A percentile compares a stretch with the other conserved stretches of the same genome.
These are phyloP conservation scores for Euphrasia confusa DNA, from an alignment of 257 asterid genomes.

Conservation along the genomic window DNA sequence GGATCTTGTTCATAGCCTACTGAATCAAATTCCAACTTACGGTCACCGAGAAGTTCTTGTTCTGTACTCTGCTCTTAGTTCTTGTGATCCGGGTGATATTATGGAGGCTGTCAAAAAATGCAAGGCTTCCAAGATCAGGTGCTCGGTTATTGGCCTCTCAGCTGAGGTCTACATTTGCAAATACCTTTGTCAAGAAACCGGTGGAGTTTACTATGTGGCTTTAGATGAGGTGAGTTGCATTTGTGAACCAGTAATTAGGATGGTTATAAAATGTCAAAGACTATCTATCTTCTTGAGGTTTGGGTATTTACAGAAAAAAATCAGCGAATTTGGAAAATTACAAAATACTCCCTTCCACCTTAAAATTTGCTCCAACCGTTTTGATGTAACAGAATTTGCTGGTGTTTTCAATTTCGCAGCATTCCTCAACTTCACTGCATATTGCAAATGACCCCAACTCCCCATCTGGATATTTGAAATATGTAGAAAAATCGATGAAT, in stretches of 20 bases:
- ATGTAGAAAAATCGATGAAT: neutral
- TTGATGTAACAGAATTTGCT: neutral
- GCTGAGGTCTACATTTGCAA: slow-evolving; percentile 94
- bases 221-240: slow-evolving; percentile 76
- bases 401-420: neutral
- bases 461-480: neutral
- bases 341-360: neutral
- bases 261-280: neutral
- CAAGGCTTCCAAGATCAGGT: slow-evolving; percentile 75
- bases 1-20: slow-evolving; percentile 73
- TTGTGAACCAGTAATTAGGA: slow-evolving; percentile 3
- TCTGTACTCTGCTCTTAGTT: slow-evolving; percentile 80
- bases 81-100: slow-evolving; percentile 93
- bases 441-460: neutral
- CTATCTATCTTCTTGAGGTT: neutral
- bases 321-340: neutral
- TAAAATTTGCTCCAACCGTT: neutral
- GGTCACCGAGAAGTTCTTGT: slow-evolving; percentile 97
- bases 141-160: slow-evolving; percentile 83
- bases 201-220: slow-evolving; percentile 75
- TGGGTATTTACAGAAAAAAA: neutral
- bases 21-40: slow-evolving; percentile 78
- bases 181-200: slow-evolving; percentile 89
- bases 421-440: neutral
- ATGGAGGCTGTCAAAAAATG: slow-evolving; percentile 80